Evolutionary conservation across 2,329 filamentous ascomycete genomes (phyloP).

Genomic region (Venturia nashicola): DNA sequence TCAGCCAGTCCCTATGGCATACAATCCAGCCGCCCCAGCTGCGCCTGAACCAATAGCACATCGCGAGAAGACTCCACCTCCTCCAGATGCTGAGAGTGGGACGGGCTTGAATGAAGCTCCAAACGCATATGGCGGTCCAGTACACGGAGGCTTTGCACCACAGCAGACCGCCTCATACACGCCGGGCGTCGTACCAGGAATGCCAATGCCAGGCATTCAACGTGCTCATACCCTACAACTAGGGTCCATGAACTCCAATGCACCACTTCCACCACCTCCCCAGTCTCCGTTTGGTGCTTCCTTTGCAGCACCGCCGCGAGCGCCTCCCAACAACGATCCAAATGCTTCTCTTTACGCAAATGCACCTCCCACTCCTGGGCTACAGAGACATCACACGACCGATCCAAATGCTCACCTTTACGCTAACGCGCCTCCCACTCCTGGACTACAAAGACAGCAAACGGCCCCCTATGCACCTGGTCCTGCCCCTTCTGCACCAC

Average conservation of each 20-base stretch:
- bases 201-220: constrained; percentile 17
- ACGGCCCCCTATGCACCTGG: constrained; percentile 8
- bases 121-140: constrained; percentile 22
- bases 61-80: constrained; percentile 69
- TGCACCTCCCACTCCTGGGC: constrained; percentile 9
- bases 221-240: constrained; percentile 18
- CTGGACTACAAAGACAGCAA: constrained; percentile 9
- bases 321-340: constrained; percentile 19
- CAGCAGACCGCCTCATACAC: constrained; percentile 23
- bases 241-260: constrained; percentile 18
- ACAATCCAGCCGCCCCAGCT: constrained; percentile 67
- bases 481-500: neutral
- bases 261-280: constrained; percentile 17
- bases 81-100: constrained; percentile 48
- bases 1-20: constrained; percentile 49
- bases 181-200: constrained; percentile 26
- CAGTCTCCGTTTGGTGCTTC: constrained; percentile 16
- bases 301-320: constrained; percentile 27
- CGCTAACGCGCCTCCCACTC: constrained; percentile 8
- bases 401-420: constrained; percentile 19
- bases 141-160: constrained; percentile 4
- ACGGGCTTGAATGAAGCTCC: constrained; percentile 29
- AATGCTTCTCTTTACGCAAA: constrained; percentile 15
- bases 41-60: constrained; percentile 60
- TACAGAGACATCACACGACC: constrained; percentile 7